Percentiles rank a stretch among this genome's conserved stretches.
phyloP scores from a whole-genome alignment of 23 red algal species.

The Chondrus crispus region DNA sequence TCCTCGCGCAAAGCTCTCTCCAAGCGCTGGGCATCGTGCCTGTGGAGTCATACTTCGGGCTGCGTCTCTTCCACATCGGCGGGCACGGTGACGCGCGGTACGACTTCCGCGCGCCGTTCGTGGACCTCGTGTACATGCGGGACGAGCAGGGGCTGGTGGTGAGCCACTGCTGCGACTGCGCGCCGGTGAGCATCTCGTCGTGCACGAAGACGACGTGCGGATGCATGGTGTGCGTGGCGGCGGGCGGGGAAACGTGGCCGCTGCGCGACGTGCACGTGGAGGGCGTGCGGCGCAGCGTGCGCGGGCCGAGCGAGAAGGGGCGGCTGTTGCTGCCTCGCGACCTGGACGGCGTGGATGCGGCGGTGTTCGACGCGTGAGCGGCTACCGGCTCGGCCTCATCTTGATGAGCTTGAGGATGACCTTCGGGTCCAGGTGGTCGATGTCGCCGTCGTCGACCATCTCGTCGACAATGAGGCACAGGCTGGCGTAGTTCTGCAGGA shows the following conservation, averaged over 20 bases:
- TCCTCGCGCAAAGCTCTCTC: constrained; percentile 13
- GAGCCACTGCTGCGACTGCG: constrained; percentile 63
- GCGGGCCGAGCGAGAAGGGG: neutral
- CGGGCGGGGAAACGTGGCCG: constrained; percentile 22
- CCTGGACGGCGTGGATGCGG: neutral
- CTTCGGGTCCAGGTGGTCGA: constrained; percentile 66
- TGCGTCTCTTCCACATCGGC: neutral
- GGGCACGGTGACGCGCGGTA: neutral
- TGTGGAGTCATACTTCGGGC: constrained; percentile 61
- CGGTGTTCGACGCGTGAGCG: neutral
- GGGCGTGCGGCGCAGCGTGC: neutral
- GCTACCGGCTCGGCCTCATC: constrained; percentile 64
- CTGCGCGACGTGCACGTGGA: constrained; percentile 3
- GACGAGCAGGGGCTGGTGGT: constrained; percentile 5
- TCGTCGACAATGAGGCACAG: constrained; percentile 79
- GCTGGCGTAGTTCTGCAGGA: constrained; percentile 57
- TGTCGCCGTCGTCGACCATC: constrained; percentile 72
- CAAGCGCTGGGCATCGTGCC: constrained; percentile 26
- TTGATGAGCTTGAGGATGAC: constrained; percentile 55
- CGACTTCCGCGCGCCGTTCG: constrained; percentile 48
- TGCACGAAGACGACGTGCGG: constrained; percentile 61
- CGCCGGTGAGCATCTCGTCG: neutral
- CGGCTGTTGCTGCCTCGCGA: neutral
- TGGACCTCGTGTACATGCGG: constrained; percentile 43
- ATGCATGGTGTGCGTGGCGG: constrained; percentile 41